These are phyloP conservation scores for Scortechinia acanthostroma DNA, from an alignment of 2,329 filamentous ascomycete species.

Conservation along the genomic window DNA sequence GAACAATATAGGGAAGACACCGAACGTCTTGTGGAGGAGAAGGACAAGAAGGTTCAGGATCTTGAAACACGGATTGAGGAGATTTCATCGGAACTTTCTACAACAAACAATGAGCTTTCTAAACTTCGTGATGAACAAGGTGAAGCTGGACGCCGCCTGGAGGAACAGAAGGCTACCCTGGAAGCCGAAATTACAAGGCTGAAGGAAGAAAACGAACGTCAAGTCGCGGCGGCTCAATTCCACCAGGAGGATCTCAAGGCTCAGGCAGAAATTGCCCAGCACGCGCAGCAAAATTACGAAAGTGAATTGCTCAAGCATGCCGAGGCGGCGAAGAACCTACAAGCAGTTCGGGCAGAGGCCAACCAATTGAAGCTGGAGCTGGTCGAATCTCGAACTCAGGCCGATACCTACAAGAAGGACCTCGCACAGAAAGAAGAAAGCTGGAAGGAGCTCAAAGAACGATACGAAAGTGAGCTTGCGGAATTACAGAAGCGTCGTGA, in stretches of 20 bases:
- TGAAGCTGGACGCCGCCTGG: slow-evolving; percentile 62
- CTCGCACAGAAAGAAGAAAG: slow-evolving; percentile 76
- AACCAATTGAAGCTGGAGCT: slow-evolving; percentile 77
- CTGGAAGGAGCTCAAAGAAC: slow-evolving; percentile 75
- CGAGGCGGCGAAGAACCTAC: slow-evolving; percentile 81
- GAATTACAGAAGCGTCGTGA: slow-evolving; percentile 76
- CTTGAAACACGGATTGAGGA: slow-evolving; percentile 79
- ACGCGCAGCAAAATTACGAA: slow-evolving; percentile 92
- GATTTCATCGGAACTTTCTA: slow-evolving; percentile 72
- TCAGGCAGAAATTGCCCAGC: slow-evolving; percentile 86
- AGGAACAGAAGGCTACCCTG: slow-evolving; percentile 75
- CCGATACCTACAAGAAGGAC: slow-evolving; percentile 75
- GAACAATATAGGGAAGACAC: slow-evolving; percentile 86
- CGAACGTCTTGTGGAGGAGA: slow-evolving; percentile 67
- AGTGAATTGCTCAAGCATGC: slow-evolving; percentile 90
- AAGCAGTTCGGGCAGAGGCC: slow-evolving; percentile 71
- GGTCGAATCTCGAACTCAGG: slow-evolving; percentile 69
- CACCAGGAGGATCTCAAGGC: slow-evolving; percentile 87
- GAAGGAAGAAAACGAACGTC: slow-evolving; percentile 76
- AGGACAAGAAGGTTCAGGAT: slow-evolving; percentile 73
- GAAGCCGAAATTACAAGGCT: slow-evolving; percentile 75
- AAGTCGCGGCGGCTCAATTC: slow-evolving; percentile 72
- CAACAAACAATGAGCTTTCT: slow-evolving; percentile 76
- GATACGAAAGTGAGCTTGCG: slow-evolving; percentile 75
- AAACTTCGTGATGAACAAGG: slow-evolving; percentile 73